Conservation (phyloP, 352 stramenopile species). For the Phytophthora tubulina region DNA sequence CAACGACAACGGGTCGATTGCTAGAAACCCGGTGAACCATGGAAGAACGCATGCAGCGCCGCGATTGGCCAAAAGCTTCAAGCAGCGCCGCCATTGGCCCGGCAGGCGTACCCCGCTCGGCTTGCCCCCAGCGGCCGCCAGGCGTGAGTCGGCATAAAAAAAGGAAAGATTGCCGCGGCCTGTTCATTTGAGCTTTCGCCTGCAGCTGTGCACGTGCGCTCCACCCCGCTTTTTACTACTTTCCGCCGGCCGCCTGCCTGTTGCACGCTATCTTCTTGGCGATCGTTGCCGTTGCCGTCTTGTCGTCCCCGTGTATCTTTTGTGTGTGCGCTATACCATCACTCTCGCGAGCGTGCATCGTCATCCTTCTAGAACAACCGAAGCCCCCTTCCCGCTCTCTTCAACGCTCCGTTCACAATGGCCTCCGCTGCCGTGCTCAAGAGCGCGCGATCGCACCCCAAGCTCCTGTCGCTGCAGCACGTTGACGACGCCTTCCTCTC, state of each 20-base stretch:
- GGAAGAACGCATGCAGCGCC: constrained; percentile 37
- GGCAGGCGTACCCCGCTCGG: not conserved
- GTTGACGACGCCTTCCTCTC: constrained; percentile 46
- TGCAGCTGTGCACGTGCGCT: constrained; percentile 53
- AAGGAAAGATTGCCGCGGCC: constrained; percentile 46
- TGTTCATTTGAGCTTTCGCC: constrained; percentile 80
- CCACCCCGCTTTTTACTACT: not conserved
- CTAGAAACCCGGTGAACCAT: constrained; percentile 28
- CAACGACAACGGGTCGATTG: constrained; percentile 28
- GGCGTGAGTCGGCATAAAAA: constrained; percentile 27
- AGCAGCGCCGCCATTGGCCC: constrained; percentile 26
- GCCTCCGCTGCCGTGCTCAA: constrained; percentile 49
- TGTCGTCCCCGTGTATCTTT: constrained; percentile 48
- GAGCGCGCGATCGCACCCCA: constrained; percentile 48
- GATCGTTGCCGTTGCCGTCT: constrained; percentile 39
- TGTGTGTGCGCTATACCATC: constrained; percentile 44
- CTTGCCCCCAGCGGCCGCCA: constrained; percentile 1
- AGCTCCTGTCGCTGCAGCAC: constrained; percentile 63
- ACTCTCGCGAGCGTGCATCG: constrained; percentile 37
- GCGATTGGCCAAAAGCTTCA: constrained; percentile 43
- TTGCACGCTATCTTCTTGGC: not conserved
- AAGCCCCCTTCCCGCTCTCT: constrained; percentile 28
- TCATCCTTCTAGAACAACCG: constrained; percentile 47
- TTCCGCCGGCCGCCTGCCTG: not conserved
- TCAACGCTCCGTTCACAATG: constrained; percentile 42